phyloP scores from a whole-genome alignment of 495 filamentous ascomycete species.

The Tuber microsphaerosporum region DNA sequence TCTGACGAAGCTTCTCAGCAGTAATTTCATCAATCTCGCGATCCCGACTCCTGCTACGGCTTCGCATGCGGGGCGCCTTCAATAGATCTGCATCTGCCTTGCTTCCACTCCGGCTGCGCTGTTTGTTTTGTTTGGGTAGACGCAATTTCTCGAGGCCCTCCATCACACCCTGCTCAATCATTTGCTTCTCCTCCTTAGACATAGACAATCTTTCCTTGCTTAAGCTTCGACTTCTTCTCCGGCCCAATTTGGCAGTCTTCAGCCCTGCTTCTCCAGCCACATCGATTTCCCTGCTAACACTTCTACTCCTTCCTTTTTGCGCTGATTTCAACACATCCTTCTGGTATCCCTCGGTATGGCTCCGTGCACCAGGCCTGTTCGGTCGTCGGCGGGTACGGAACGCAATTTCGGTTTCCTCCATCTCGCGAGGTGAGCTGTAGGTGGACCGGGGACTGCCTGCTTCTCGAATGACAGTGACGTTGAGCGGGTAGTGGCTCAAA shows the following conservation, averaged over 20 bases:
- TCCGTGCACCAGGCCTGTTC: constrained; percentile 30
- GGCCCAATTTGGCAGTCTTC: constrained; percentile 34
- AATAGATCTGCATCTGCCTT: constrained; percentile 38
- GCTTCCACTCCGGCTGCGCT: constrained; percentile 48
- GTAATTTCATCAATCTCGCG: constrained; percentile 49
- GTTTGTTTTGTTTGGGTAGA: constrained; percentile 43
- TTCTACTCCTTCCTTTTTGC: constrained; percentile 36
- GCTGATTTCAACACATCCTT: constrained; percentile 23
- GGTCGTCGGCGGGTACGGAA: constrained; percentile 34
- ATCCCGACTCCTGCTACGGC: constrained; percentile 59
- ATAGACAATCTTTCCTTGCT: constrained; percentile 61
- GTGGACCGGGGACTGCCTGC: constrained; percentile 32
- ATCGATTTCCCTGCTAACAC: constrained; percentile 48
- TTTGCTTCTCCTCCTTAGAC: constrained; percentile 62
- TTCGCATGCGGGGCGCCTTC: constrained; percentile 43
- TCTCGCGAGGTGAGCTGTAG: constrained; percentile 32
- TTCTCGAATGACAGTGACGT: constrained; percentile 38
- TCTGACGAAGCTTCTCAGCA: constrained; percentile 37
- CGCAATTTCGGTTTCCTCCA: constrained; percentile 22
- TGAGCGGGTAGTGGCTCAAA: constrained; percentile 24
- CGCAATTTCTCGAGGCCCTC: constrained; percentile 43
- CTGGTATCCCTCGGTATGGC: constrained; percentile 29
- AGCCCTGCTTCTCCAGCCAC: constrained; percentile 42
- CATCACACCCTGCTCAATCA: constrained; percentile 56
- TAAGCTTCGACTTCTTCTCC: constrained; percentile 60